These are phyloP conservation scores for Beta corolliflora DNA, from an alignment of 179 eudicot species.

Conservation along the genomic window DNA sequence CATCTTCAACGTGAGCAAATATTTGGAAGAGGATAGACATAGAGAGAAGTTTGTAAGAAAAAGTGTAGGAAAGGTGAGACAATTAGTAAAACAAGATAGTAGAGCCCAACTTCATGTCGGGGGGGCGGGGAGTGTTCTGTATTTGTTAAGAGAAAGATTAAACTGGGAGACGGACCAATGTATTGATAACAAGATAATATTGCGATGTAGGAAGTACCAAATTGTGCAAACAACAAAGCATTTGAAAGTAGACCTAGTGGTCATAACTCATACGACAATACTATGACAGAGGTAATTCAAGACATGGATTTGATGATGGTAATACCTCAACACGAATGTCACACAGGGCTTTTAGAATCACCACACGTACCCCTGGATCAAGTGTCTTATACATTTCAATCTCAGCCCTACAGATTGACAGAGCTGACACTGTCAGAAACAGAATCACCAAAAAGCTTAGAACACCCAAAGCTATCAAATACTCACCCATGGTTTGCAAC, in stretches of 20 bases:
- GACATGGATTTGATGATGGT: slow-evolving; percentile 4
- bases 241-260: not conserved
- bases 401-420: slow-evolving; percentile 63
- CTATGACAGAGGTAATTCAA: not conserved
- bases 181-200: too few species aligned
- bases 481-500: slow-evolving; percentile 91
- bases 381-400: slow-evolving; percentile 72
- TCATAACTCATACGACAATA: not conserved
- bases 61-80: too few species aligned
- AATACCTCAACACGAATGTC: slow-evolving; percentile 99
- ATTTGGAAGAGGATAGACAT: too few species aligned
- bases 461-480: slow-evolving; percentile 22
- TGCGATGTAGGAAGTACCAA: too few species aligned
- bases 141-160: too few species aligned
- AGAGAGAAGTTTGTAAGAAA: too few species aligned
- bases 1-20: too few species aligned
- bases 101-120: too few species aligned
- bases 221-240: not conserved
- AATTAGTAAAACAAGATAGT: too few species aligned
- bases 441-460: slow-evolving; percentile 9
- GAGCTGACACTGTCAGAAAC: slow-evolving; percentile 19
- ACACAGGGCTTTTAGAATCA: slow-evolving; percentile 87
- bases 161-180: too few species aligned
- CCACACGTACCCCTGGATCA: slow-evolving; percentile 84
- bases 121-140: too few species aligned